Conservation (phyloP, 2,329 filamentous ascomycete species). For the Aspergillus jensenii region DNA sequence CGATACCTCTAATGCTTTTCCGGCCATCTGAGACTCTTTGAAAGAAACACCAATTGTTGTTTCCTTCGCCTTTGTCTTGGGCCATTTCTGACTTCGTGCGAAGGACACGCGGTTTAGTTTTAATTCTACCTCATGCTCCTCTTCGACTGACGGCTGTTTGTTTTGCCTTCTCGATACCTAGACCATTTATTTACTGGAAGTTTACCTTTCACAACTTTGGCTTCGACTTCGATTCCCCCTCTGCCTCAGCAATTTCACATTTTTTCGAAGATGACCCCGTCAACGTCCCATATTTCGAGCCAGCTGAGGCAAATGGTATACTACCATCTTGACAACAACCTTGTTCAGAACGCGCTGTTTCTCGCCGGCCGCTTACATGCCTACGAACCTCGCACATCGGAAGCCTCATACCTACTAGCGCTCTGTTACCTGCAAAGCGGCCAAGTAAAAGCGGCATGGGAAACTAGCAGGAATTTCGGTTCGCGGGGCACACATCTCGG, state of each 20-base stretch:
- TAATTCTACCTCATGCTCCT: slow-evolving; percentile 17
- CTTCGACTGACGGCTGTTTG: background rate
- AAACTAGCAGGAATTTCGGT: slow-evolving; percentile 71
- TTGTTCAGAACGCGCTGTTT: slow-evolving; percentile 88
- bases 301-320: slow-evolving; percentile 67
- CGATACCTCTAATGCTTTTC: slow-evolving; percentile 1
- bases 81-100: background rate
- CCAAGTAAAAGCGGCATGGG: slow-evolving; percentile 81
- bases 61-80: slow-evolving; percentile 16
- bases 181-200: background rate
- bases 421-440: slow-evolving; percentile 82
- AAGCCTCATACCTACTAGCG: slow-evolving; percentile 79
- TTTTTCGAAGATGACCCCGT: slow-evolving; percentile 52
- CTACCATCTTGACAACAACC: slow-evolving; percentile 83
- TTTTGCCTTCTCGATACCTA: slow-evolving; percentile 3
- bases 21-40: slow-evolving; percentile 1
- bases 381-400: slow-evolving; percentile 76
- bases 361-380: slow-evolving; percentile 83
- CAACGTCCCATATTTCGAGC: slow-evolving; percentile 54
- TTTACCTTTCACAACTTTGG: slow-evolving; percentile 18
- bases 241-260: background rate
- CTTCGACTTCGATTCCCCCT: slow-evolving; percentile 7
- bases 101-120: background rate
- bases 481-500: slow-evolving; percentile 74
- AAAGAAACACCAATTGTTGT: slow-evolving; percentile 16